A percentile compares a stretch with the other conserved stretches of the same genome.
Conservation (phyloP, 2,329 filamentous ascomycete genomes). For the Ascochyta rabiei region DNA sequence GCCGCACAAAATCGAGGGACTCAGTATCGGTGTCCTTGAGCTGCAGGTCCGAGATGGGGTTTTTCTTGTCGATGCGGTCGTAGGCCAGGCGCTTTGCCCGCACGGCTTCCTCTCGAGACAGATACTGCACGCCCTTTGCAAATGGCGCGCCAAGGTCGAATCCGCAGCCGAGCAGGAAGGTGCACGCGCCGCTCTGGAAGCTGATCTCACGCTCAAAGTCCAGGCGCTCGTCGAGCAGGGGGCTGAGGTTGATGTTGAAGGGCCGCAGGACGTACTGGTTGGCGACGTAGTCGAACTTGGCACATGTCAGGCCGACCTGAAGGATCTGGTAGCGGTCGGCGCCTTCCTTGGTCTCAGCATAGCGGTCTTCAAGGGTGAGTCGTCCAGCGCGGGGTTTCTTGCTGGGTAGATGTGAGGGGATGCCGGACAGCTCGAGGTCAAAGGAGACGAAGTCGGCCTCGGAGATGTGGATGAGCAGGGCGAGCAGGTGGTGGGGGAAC, state of each 20-base stretch:
- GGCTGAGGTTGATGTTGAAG: constrained; percentile 69
- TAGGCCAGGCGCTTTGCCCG: constrained; percentile 53
- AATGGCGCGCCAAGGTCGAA: constrained; percentile 66
- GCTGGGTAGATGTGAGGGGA: constrained; percentile 52
- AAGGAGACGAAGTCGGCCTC: constrained; percentile 67
- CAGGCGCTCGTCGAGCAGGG: constrained; percentile 59
- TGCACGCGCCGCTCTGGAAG: constrained; percentile 63
- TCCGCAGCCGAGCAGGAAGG: constrained; percentile 64
- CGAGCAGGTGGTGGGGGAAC: constrained; percentile 59
- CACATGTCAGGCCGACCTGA: constrained; percentile 70
- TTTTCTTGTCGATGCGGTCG: constrained; percentile 50
- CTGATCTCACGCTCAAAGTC: constrained; percentile 66
- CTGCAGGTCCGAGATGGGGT: constrained; percentile 51
- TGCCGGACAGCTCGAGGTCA: constrained; percentile 71
- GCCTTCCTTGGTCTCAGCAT: constrained; percentile 64
- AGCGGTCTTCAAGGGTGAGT: constrained; percentile 64
- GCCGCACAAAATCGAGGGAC: constrained; percentile 58
- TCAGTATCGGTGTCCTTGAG: constrained; percentile 60
- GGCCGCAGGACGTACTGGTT: constrained; percentile 63
- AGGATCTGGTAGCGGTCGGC: constrained; percentile 69
- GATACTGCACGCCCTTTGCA: constrained; percentile 63
- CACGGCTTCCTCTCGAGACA: constrained; percentile 65
- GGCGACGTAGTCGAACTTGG: constrained; percentile 59
- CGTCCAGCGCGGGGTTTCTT: constrained; percentile 47
- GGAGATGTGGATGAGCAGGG: constrained; percentile 63